Evolutionary conservation across 768 basidiomycete species (phyloP).

Genomic region (Lentinula sp.): DNA sequence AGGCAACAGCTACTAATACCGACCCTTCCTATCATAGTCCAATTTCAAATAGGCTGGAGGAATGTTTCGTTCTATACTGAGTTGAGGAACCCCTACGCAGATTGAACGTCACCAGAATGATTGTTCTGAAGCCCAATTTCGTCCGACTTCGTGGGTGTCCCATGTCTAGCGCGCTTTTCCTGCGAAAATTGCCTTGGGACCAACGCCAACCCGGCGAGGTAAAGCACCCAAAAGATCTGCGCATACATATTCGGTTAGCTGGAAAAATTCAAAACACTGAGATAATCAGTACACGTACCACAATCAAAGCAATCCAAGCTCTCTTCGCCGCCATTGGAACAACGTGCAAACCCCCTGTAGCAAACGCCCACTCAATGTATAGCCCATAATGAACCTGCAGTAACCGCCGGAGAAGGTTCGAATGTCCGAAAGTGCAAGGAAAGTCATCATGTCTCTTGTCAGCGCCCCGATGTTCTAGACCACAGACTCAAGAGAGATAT

Average conservation of each 20-base stretch:
- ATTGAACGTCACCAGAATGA: background rate
- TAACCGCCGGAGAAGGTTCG: background rate
- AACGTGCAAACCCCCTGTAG: conserved; percentile 25
- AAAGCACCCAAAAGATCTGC: conserved; percentile 44
- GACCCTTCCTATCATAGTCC: background rate
- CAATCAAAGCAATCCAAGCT: conserved; percentile 41
- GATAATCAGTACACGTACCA: conserved; percentile 22
- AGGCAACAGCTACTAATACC: too few species aligned
- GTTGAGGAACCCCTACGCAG: background rate
- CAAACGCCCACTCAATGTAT: conserved; percentile 36
- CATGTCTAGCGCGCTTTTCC: conserved; percentile 20
- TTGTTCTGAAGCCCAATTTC: background rate
- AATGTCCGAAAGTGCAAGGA: conserved; percentile 8
- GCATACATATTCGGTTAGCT: background rate
- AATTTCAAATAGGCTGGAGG: background rate
- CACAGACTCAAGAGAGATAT: background rate
- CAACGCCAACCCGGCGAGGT: conserved; percentile 32
- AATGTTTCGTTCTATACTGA: background rate
- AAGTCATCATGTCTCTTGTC: background rate
- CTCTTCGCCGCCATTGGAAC: conserved; percentile 33
- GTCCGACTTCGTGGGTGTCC: background rate
- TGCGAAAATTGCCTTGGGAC: conserved; percentile 41
- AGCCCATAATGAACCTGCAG: conserved; percentile 43
- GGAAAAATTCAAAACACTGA: background rate
- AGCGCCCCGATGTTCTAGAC: background rate